phyloP scores from a whole-genome alignment of 2,329 filamentous ascomycete species.

The Dryadomyces quercus-mongolicae region DNA sequence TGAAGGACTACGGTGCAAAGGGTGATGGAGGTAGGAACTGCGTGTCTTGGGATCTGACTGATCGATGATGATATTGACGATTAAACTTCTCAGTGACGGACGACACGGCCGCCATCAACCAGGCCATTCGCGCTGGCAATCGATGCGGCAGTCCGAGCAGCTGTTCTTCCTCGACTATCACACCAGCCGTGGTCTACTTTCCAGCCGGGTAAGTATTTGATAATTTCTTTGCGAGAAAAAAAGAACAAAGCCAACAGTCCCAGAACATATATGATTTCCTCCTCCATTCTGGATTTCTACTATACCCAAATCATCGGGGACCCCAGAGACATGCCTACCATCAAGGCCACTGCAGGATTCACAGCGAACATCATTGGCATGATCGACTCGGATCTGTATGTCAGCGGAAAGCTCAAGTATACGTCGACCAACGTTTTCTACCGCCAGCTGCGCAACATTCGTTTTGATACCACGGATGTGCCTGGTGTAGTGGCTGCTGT shows the following conservation, averaged over 20 bases:
- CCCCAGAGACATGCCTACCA: conserved; percentile 13
- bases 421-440: conserved; percentile 42
- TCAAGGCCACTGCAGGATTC: conserved; percentile 29
- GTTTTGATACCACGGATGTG: conserved; percentile 13
- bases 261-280: conserved; percentile 14
- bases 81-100: conserved; percentile 37
- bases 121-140: conserved; percentile 40
- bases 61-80: neutral
- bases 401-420: conserved; percentile 29
- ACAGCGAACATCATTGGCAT: conserved; percentile 25
- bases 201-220: conserved; percentile 9
- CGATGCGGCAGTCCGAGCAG: conserved; percentile 16
- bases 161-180: conserved; percentile 11
- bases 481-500: conserved; percentile 15
- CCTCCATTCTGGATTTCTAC: conserved; percentile 14
- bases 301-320: conserved; percentile 15
- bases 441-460: conserved; percentile 16
- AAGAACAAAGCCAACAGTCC: neutral
- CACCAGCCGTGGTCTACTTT: conserved; percentile 14
- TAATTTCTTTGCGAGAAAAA: neutral
- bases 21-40: conserved; percentile 48
- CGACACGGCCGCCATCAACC: conserved; percentile 60
- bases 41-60: neutral
- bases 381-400: conserved; percentile 35
- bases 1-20: conserved; percentile 40